Conservation (phyloP, 2,329 filamentous ascomycete genomes). For the Claviceps sp. region DNA sequence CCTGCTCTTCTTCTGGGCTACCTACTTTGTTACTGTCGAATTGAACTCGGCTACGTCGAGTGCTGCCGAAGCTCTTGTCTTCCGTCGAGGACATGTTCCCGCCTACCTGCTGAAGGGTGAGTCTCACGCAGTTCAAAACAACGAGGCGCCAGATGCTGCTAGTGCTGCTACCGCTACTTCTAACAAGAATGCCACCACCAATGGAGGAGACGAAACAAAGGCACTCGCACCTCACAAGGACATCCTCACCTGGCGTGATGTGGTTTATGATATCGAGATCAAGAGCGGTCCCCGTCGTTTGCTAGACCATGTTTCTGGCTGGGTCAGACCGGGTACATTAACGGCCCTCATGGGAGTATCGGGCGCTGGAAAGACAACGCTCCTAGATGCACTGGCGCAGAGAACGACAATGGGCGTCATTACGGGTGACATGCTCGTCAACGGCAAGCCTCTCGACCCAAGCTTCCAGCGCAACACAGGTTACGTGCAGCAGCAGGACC, state of each 20-base stretch:
- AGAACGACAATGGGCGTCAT: constrained; percentile 48
- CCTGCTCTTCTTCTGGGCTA: constrained; percentile 45
- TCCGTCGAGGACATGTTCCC: constrained; percentile 41
- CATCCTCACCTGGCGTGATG: constrained; percentile 68
- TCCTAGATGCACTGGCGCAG: constrained; percentile 28
- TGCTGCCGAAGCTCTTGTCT: constrained; percentile 57
- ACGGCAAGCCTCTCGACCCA: constrained; percentile 40
- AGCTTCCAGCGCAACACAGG: constrained; percentile 53
- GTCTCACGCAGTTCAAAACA: constrained; percentile 16
- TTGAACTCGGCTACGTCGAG: constrained; percentile 49
- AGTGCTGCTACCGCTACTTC: constrained; percentile 10
- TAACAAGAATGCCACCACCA: constrained; percentile 5
- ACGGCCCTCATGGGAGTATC: constrained; percentile 63
- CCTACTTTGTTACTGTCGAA: constrained; percentile 53
- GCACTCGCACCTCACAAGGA: constrained; percentile 30
- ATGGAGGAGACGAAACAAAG: constrained; percentile 8
- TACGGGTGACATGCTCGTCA: constrained; percentile 53
- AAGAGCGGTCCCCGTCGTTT: constrained; percentile 59
- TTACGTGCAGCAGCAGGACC: constrained; percentile 54
- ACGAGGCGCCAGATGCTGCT: constrained; percentile 10
- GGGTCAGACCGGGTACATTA: constrained; percentile 79
- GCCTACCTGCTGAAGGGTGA: constrained; percentile 21
- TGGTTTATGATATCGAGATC: constrained; percentile 59
- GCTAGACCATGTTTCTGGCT: constrained; percentile 69
- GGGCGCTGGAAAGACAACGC: constrained; percentile 30